A percentile compares a stretch with the other conserved stretches of the same genome.
Conservation (phyloP, 164 flowering plant genomes). For the Malania oleifera region DNA sequence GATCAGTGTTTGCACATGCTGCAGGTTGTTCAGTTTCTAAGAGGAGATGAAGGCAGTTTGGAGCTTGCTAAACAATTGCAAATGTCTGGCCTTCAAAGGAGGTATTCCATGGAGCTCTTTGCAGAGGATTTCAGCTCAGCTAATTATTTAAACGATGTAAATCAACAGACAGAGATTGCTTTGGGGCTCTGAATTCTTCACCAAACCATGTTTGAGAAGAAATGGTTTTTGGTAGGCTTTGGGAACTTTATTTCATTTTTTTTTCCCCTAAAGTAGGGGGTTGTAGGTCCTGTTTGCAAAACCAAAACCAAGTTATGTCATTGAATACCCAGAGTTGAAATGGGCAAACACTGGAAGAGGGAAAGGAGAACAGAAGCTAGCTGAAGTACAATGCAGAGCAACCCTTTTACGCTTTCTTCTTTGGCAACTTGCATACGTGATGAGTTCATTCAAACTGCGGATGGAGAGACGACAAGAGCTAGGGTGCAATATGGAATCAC, state of each 20-base stretch:
- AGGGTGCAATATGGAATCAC: too few species aligned
- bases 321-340: too few species aligned
- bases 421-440: too few species aligned
- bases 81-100: slow-evolving; percentile 34
- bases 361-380: too few species aligned
- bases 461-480: too few species aligned
- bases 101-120: slow-evolving; percentile 51
- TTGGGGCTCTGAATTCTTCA: slow-evolving; percentile 14
- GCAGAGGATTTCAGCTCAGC: slow-evolving; percentile 58
- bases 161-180: slow-evolving; percentile 45
- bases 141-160: slow-evolving; percentile 36
- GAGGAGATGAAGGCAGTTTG: slow-evolving; percentile 38
- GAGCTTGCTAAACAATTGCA: slow-evolving; percentile 23
- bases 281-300: too few species aligned
- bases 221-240: neutral
- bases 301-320: too few species aligned
- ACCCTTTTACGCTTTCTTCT: too few species aligned
- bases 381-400: too few species aligned
- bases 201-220: neutral
- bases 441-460: too few species aligned
- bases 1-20: slow-evolving; percentile 1
- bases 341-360: too few species aligned
- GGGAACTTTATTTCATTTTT: neutral
- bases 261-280: neutral
- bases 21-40: slow-evolving; percentile 63